phyloP scores from a whole-genome alignment of 768 basidiomycete genomes.

The Hirschioporus abietinus region DNA sequence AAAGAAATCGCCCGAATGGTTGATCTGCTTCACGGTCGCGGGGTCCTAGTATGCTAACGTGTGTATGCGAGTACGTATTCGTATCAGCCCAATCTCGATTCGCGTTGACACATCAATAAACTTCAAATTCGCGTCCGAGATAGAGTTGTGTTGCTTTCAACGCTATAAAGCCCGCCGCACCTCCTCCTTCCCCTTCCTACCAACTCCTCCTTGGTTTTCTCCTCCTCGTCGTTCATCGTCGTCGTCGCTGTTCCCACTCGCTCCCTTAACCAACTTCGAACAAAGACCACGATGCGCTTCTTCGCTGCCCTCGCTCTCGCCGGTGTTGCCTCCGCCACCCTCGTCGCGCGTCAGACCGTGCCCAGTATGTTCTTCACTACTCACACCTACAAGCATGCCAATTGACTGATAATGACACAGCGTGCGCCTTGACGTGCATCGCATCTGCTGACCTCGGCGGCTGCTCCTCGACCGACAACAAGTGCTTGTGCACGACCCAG shows the following conservation, averaged over 20 bases:
- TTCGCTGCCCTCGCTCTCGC: conserved; percentile 23
- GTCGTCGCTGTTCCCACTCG: no score
- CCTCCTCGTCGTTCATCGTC: no score
- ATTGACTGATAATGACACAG: conserved; percentile 26
- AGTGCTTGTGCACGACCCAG: conserved; percentile 50
- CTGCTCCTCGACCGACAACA: conserved; percentile 46
- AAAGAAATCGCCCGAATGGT: not conserved
- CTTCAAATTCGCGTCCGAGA: no score
- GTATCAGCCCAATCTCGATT: not conserved
- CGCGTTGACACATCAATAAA: no score
- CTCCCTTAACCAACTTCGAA: not conserved
- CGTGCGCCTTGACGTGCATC: conserved; percentile 48
- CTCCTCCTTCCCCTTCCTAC: not conserved
- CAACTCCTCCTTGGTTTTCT: not conserved
- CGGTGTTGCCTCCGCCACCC: conserved; percentile 32
- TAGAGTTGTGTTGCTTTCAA: not conserved
- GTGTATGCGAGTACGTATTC: not conserved
- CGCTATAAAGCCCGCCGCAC: not conserved
- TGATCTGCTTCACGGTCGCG: not conserved
- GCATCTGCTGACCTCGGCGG: conserved; percentile 33
- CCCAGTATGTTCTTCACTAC: conserved; percentile 5
- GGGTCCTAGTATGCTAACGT: not conserved
- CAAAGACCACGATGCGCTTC: not conserved
- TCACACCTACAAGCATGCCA: not conserved
- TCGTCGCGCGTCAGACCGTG: conserved; percentile 21